phyloP scores from a whole-genome alignment of 768 basidiomycete genomes.

The Podaxis sp. region DNA sequence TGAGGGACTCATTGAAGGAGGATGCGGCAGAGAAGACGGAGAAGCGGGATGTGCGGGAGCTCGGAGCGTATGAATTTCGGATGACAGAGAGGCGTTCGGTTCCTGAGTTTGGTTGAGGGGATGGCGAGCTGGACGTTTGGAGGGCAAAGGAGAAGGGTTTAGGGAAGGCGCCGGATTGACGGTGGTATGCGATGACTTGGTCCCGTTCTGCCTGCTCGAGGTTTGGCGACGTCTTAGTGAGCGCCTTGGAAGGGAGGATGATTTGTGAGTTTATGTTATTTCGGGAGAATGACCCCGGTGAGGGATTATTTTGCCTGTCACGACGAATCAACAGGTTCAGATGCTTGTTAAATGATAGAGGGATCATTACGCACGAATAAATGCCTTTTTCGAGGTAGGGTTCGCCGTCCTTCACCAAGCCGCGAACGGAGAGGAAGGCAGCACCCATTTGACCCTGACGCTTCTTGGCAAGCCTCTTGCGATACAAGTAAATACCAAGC shows the following conservation, averaged over 20 bases:
- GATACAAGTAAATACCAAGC: constrained; percentile 40
- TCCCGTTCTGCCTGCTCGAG: constrained; percentile 31
- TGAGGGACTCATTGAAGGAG: constrained; percentile 30
- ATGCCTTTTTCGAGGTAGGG: constrained; percentile 16
- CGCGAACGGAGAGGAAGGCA: constrained; percentile 50
- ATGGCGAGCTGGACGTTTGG: constrained; percentile 10
- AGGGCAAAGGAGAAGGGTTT: constrained; percentile 44
- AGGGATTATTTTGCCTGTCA: constrained; percentile 1
- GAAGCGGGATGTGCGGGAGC: constrained; percentile 5
- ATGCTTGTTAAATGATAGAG: not conserved
- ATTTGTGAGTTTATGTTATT: constrained; percentile 43
- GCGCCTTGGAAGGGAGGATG: constrained; percentile 52
- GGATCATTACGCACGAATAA: constrained; percentile 23
- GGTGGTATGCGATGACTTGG: constrained; percentile 41
- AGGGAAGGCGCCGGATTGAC: constrained; percentile 40
- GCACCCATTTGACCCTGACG: constrained; percentile 37
- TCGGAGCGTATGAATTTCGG: constrained; percentile 12
- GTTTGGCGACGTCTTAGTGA: constrained; percentile 31
- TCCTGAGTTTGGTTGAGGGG: not conserved
- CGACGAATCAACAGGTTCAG: not conserved
- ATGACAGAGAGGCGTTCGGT: constrained; percentile 17
- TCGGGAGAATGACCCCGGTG: constrained; percentile 26
- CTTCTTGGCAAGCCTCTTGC: constrained; percentile 38
- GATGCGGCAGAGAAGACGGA: constrained; percentile 13
- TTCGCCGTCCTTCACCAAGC: constrained; percentile 39